Evolutionary conservation across 2,329 filamentous ascomycete genomes (phyloP), one percentile per base, ranked within the genome.

Genomic region (Nemania bipapillata): DNA sequence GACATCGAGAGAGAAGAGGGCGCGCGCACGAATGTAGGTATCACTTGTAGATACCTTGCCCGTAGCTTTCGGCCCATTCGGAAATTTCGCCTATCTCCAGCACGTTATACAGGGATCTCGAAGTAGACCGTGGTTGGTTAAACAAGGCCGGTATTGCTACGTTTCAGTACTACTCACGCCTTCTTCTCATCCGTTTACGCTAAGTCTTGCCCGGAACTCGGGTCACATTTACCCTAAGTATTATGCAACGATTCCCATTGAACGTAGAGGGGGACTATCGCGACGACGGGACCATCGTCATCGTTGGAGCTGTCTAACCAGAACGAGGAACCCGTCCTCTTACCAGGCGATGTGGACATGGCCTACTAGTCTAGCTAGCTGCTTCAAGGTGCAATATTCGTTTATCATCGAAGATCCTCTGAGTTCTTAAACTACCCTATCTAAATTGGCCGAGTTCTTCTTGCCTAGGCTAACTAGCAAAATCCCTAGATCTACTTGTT

Each of bases 11-110:
- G 30, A 22, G 40, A 30, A n/a, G n/a, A n/a, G n/a, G n/a, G n/a
- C n/a, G n/a, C n/a, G 40, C 17, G 26, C 4, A 22, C 9, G 45
- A 26, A 22, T 53, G 37, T 17, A 32, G 55, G 49, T 40, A 53
- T 37, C n/a, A n/a, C n/a, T n/a, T n/a, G 30, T 32, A 40, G 40
- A 55, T 57, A 58, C 42, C n/a, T n/a, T n/a, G n/a, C n/a, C 59
- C 50, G 45, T 30, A 45, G 45, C n/a, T 52, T 40, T 69, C 69
- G 66, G 66, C 63, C 69, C 53, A 62, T 63, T 71, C 69, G 69
- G 69, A 67, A 55, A 61, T 59, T 63, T 69, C 60, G 66, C 69
- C 69, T 71, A 71, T 71, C 63, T 69, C 47, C 61, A 64, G 59
- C 65, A 69, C 59, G 54, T 64, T 63, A 32, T 55, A 59, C 69